Percentiles rank a stretch among this genome's conserved stretches.
Conservation (phyloP, 208 protist species). For the Trypanosoma mega region DNA sequence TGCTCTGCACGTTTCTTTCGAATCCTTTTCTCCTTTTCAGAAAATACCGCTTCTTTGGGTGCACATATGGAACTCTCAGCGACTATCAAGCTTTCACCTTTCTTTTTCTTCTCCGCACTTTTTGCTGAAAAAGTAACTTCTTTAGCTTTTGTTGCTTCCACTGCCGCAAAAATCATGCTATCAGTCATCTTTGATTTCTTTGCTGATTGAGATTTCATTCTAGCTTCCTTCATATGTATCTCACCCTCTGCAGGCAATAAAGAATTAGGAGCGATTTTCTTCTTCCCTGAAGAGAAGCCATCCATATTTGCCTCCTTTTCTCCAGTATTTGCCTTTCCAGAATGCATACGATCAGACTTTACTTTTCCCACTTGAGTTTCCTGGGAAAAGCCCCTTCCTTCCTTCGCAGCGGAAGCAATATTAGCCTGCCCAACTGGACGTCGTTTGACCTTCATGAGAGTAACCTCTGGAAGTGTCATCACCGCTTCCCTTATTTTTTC, state of each 20-base stretch:
- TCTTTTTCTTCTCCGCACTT: slow-evolving; percentile 16
- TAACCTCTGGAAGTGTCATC: slow-evolving; percentile 39
- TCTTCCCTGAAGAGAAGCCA: no score
- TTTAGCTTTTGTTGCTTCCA: not conserved
- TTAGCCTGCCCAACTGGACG: not conserved
- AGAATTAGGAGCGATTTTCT: no score
- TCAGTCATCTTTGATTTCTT: slow-evolving; percentile 13
- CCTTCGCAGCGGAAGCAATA: not conserved
- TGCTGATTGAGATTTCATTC: no score
- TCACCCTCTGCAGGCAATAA: no score
- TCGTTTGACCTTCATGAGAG: slow-evolving; percentile 16
- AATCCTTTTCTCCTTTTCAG: slow-evolving; percentile 1
- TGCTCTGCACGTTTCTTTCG: slow-evolving; percentile 6
- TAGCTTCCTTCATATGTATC: no score
- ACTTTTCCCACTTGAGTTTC: no score
- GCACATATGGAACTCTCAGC: slow-evolving; percentile 1
- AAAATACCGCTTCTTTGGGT: slow-evolving; percentile 14
- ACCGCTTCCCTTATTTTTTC: slow-evolving; percentile 44
- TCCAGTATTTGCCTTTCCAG: no score
- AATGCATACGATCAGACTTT: no score
- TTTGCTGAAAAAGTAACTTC: not conserved
- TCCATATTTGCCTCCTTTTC: no score
- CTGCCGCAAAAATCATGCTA: slow-evolving; percentile 2
- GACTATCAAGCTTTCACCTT: not conserved
- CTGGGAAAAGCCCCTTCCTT: not conserved